These are phyloP conservation scores for Leucoagaricus sp. DNA, from an alignment of 1,284 basidiomycete species.

Conservation along the genomic window DNA sequence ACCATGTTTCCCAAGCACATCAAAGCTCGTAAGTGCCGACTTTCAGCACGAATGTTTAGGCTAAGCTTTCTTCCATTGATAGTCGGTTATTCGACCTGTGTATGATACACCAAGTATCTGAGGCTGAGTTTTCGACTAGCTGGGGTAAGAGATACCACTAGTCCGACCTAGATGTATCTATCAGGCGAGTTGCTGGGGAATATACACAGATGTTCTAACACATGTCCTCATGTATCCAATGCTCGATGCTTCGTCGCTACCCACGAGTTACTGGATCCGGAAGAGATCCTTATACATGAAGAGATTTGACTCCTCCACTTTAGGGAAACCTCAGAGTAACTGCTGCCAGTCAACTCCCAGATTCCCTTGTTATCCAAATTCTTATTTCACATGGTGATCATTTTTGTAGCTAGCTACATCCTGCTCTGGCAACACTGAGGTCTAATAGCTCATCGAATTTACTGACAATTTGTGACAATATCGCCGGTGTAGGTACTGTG, in stretches of 20 bases:
- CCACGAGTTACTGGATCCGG: background rate
- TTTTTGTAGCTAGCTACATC: background rate
- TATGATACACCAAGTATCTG: background rate
- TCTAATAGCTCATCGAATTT: too few relatives aligned
- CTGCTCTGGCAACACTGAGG: too few relatives aligned
- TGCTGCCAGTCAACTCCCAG: background rate
- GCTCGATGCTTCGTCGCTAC: background rate
- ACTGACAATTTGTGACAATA: background rate
- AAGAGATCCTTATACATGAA: background rate
- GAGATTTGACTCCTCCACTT: background rate
- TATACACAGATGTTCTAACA: background rate
- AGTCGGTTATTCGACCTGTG: too few relatives aligned
- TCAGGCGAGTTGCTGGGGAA: constrained; percentile 1
- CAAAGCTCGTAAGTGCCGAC: background rate
- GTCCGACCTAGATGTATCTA: background rate
- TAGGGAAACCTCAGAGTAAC: background rate
- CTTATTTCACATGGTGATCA: background rate
- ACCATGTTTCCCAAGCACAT: background rate
- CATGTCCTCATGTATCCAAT: background rate
- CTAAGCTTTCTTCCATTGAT: background rate
- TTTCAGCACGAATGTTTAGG: background rate
- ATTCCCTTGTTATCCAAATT: background rate
- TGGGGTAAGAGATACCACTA: background rate
- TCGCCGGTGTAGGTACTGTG: too few relatives aligned
- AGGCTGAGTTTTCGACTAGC: background rate